Conservation (phyloP, 2,329 filamentous ascomycete genomes). For the Botryotinia convoluta region DNA sequence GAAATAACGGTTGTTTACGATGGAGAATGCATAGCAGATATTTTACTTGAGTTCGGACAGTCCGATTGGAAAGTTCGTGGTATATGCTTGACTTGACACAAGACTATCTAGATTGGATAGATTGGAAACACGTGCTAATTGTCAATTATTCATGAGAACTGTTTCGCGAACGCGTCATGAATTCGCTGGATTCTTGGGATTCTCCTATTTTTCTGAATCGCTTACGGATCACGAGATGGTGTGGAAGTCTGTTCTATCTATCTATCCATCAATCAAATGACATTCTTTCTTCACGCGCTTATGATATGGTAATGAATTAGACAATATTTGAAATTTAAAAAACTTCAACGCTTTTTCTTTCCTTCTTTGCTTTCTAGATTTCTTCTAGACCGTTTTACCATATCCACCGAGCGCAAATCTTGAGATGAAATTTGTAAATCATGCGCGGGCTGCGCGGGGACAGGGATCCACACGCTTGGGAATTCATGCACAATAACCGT, state of each 20-base stretch:
- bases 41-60: neutral
- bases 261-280: neutral
- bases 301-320: neutral
- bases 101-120: neutral
- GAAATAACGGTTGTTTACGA: neutral
- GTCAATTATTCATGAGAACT: neutral
- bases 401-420: constrained; percentile 2
- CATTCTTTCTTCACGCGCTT: neutral
- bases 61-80: neutral
- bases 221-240: neutral
- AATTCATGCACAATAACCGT: constrained; percentile 6
- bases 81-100: neutral
- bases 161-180: neutral
- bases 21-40: neutral
- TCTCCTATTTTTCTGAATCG: neutral
- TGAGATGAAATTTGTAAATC: constrained; percentile 7
- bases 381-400: constrained; percentile 4
- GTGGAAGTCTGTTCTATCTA: neutral
- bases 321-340: neutral
- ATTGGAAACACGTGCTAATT: constrained; percentile 1
- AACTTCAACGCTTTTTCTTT: neutral
- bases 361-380: neutral
- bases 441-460: constrained; percentile 11
- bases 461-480: constrained; percentile 6
- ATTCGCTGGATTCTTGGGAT: neutral